Base-by-base conservation (phyloP, 2,329 filamentous ascomycete species). In the Fulvia fulva region DNA sequence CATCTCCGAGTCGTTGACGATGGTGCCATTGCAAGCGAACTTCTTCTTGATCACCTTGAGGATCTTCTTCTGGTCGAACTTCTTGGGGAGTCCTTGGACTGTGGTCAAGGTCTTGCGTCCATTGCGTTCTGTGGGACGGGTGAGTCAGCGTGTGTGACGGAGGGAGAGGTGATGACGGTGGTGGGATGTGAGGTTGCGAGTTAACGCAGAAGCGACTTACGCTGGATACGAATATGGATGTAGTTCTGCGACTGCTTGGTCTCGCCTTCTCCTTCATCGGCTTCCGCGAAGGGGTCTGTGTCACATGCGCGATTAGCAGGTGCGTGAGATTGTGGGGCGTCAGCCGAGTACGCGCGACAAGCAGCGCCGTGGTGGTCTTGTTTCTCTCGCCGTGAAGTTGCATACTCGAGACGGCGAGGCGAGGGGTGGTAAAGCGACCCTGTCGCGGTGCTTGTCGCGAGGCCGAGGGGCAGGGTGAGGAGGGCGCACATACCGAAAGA, bases 41-140 rank as follows among this genome's bases (percentile, higher is more conserved):
- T 96, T 94, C 87, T 97, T 97, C 88, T 97, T 97, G 84, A 97
- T 96, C 80, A 96, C 92, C 84, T 97, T 97, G 74, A 99, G 87
- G 77, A 99, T 97, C 83, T 97, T 97, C 87, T 97, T 97, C 80
- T 94, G 91, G 81, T 97, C 93, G 75, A 97, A 97, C 77, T 97
- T 97, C 83, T 94, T 94, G 66, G 94, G 93, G 73, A 99, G 87
- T 80, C 94, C 94, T 86, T 97, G 93, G 74, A 99, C 92, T 73
- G 94, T 99, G 73, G 94, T 99, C 89, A 99, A 85, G 83, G 94
- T 97, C 87, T 99, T 99, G 80, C 94, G 94, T 87, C 94, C 94
- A 97, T 99, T 99, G 82, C 94, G 94, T 83, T 99, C 93, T 97
- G 77, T 69, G 32, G 47, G 58, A 43, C 22, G 62, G 83, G 81